These are phyloP conservation scores for Suillus discolor DNA, from an alignment of 768 basidiomycete genomes.

Conservation along the genomic window DNA sequence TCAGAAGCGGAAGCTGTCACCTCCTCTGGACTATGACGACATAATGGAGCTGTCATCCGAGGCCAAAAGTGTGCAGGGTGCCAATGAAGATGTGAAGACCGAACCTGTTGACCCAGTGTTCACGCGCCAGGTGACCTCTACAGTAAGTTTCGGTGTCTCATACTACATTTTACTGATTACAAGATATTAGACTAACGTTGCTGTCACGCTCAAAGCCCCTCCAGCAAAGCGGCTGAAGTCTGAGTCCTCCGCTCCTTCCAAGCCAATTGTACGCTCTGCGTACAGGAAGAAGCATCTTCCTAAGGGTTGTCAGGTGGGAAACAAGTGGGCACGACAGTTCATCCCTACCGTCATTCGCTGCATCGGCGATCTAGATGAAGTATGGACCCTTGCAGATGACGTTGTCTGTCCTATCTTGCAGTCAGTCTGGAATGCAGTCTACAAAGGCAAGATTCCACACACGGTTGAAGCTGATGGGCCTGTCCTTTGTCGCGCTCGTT, in stretches of 20 bases:
- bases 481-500: too few species aligned
- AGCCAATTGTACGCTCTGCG: background rate
- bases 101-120: background rate
- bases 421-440: conserved; percentile 12
- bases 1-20: background rate
- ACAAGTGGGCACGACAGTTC: background rate
- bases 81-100: background rate
- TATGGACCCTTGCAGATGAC: conserved; percentile 7
- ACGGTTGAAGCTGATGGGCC: conserved; percentile 6
- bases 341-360: background rate
- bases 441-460: conserved; percentile 11
- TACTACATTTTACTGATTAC: background rate
- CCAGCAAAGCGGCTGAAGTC: background rate
- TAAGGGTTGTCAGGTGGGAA: background rate
- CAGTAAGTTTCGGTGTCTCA: background rate
- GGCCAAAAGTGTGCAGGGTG: background rate
- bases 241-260: background rate
- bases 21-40: background rate
- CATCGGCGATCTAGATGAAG: background rate
- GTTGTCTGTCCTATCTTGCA: conserved; percentile 10
- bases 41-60: background rate
- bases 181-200: background rate
- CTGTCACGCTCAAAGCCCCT: background rate
- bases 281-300: background rate
- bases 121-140: background rate